phyloP scores from a whole-genome alignment of 345 rosid genomes.

The Eucalyptus viminalis region DNA sequence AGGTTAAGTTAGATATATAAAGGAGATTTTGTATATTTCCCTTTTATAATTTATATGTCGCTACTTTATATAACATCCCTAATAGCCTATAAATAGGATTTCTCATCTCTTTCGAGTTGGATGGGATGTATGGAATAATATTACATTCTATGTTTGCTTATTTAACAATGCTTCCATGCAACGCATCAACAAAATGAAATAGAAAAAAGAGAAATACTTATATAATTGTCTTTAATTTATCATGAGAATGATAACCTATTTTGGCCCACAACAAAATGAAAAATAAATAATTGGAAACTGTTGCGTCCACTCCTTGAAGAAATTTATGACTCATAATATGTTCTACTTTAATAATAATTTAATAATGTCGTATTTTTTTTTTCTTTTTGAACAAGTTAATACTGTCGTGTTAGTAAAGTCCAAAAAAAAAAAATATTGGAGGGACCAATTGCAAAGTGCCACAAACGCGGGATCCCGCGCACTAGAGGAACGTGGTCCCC shows the following conservation, averaged over 20 bases:
- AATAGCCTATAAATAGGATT: background rate
- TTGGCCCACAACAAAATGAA: no score
- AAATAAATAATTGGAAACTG: accelerated
- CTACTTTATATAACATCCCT: no score
- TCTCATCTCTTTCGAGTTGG: background rate
- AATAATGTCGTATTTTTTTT: accelerated
- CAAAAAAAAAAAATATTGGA: accelerated
- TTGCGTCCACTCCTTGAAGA: accelerated
- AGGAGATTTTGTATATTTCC: background rate
- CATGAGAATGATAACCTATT: accelerated
- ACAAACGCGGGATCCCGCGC: accelerated
- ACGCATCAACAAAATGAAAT: background rate
- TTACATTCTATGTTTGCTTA: background rate
- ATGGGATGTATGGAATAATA: accelerated
- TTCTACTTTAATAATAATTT: no score
- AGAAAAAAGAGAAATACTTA: no score
- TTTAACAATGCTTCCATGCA: background rate
- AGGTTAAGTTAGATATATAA: background rate
- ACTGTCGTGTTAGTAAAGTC: no score
- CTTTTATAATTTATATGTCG: background rate
- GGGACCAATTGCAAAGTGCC: background rate
- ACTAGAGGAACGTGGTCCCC: accelerated
- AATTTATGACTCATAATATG: accelerated
- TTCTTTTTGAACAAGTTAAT: no score
- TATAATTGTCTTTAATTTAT: accelerated